A percentile compares a stretch with the other conserved stretches of the same genome.
These are phyloP conservation scores for Aureobasidium sp. DNA, from an alignment of 2,329 filamentous ascomycete genomes.

Conservation along the genomic window DNA sequence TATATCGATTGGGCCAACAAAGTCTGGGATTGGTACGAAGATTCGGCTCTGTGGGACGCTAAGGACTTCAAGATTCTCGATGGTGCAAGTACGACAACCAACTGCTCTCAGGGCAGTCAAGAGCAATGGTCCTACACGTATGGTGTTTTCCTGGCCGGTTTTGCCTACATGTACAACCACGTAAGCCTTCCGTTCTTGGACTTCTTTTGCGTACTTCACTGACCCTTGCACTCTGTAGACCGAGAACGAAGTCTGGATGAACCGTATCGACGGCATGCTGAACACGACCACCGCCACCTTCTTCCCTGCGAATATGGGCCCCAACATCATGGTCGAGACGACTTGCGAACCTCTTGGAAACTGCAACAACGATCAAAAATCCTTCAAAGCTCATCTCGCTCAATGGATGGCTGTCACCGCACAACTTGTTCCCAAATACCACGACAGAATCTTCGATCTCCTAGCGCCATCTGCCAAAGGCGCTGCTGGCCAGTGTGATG, in stretches of 20 bases:
- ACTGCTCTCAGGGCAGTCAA: constrained; percentile 46
- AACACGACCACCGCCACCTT: constrained; percentile 33
- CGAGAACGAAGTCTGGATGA: constrained; percentile 23
- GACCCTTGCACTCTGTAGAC: neutral
- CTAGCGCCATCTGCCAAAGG: constrained; percentile 46
- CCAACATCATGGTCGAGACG: constrained; percentile 57
- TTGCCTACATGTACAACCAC: constrained; percentile 14
- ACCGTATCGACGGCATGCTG: constrained; percentile 16
- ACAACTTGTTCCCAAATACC: constrained; percentile 33
- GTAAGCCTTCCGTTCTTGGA: neutral
- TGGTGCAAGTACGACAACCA: constrained; percentile 44
- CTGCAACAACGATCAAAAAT: constrained; percentile 66
- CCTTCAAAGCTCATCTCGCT: constrained; percentile 65
- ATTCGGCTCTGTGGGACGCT: constrained; percentile 44
- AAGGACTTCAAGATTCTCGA: constrained; percentile 47
- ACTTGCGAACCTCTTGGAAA: constrained; percentile 54
- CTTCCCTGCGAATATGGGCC: constrained; percentile 43
- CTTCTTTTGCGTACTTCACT: neutral
- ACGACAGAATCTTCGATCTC: constrained; percentile 37
- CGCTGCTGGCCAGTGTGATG: constrained; percentile 48
- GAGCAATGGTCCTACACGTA: constrained; percentile 37
- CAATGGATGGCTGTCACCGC: constrained; percentile 38
- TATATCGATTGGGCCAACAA: constrained; percentile 69
- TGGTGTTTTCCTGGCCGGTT: constrained; percentile 33
- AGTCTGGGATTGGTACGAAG: constrained; percentile 52